Base-by-base conservation (phyloP, 2,329 filamentous ascomycete genomes). In the Myriangium duriaei region DNA sequence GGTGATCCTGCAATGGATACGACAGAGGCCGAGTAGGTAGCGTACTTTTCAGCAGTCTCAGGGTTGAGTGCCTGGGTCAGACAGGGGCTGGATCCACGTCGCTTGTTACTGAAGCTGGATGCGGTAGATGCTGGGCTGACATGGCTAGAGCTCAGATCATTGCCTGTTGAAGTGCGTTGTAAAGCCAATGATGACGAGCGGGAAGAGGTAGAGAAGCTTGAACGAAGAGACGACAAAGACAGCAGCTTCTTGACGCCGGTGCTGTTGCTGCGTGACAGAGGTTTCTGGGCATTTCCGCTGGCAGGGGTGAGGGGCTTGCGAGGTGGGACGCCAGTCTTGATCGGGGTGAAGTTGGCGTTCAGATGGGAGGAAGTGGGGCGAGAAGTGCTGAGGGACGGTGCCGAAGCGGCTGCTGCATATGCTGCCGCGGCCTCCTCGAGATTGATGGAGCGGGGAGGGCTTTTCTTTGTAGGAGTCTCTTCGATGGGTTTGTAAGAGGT, bases 121-220 rank as follows among this genome's bases (percentile, higher is more conserved):
- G 44, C 21, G 11, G 26, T 19, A 17, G 37, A 14, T 24, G 30
- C 19, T 35, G 38, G 5, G 38, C 40, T 35, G n/a, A 15, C 30
- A 16, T 26, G 7, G 21, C 7, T 26, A n/a, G 21, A 26, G 7
- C n/a, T 7, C 21, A 26, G n/a, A n/a, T 26, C 21, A 26, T 26
- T 26, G 7, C 7, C n/a, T n/a, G 21, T 26, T 7, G 21, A 7
- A 7, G 21, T 26, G 21, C 21, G 21, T 26, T 26, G 21, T n/a
- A 26, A n/a, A 26, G 21, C 21, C 21, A 26, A n/a, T n/a, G 21
- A 26, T 7, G 21, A 26, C 21, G 21, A 26, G 35, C 54, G 51
- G 3, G 55, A 55, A 47, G 49, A 54, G 48, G 43, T 52, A 26
- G 21, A 26, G 51, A 58, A 57, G 21, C 53, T 55, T 29, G 51